phyloP scores from a whole-genome alignment of 2,329 filamentous ascomycete species.

The Drechslerella coelobrocha region DNA sequence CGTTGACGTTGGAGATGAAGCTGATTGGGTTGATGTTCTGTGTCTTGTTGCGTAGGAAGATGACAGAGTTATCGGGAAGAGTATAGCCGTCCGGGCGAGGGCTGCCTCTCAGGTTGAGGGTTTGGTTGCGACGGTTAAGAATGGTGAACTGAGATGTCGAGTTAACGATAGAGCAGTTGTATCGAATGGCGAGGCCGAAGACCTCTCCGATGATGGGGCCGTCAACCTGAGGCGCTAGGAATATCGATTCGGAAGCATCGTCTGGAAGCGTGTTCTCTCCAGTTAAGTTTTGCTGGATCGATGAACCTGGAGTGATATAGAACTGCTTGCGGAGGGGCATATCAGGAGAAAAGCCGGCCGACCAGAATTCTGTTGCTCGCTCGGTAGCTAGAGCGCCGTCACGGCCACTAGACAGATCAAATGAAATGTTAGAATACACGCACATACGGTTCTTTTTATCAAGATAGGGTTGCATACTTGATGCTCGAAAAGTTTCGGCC shows the following conservation, averaged over 20 bases:
- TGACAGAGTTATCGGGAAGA: conserved; percentile 7
- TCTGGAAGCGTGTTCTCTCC: conserved; percentile 23
- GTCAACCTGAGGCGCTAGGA: conserved; percentile 24
- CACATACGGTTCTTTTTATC: not conserved
- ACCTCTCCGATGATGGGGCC: conserved; percentile 28
- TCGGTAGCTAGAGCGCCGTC: conserved; percentile 26
- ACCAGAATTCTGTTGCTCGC: conserved; percentile 38
- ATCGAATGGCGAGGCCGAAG: conserved; percentile 38
- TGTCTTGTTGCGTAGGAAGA: conserved; percentile 25
- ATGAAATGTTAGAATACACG: not conserved
- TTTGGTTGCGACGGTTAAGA: conserved; percentile 30
- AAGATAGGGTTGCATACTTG: conserved; percentile 17
- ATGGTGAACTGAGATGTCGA: conserved; percentile 37
- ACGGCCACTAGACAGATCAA: conserved; percentile 8
- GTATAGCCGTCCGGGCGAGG: conserved; percentile 17
- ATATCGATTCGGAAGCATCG: conserved; percentile 40
- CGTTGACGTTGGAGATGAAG: conserved; percentile 37
- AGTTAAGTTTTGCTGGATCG: conserved; percentile 28
- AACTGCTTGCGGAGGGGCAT: conserved; percentile 39
- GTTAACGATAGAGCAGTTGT: conserved; percentile 37
- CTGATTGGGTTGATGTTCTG: conserved; percentile 5
- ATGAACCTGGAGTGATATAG: conserved; percentile 27
- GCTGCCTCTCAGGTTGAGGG: conserved; percentile 6
- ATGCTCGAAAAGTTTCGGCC: conserved; percentile 35
- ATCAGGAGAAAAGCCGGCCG: conserved; percentile 30